Evolutionary conservation across 805 yeast genomes (phyloP).

Genomic region (Lipomyces yamanashiensis): DNA sequence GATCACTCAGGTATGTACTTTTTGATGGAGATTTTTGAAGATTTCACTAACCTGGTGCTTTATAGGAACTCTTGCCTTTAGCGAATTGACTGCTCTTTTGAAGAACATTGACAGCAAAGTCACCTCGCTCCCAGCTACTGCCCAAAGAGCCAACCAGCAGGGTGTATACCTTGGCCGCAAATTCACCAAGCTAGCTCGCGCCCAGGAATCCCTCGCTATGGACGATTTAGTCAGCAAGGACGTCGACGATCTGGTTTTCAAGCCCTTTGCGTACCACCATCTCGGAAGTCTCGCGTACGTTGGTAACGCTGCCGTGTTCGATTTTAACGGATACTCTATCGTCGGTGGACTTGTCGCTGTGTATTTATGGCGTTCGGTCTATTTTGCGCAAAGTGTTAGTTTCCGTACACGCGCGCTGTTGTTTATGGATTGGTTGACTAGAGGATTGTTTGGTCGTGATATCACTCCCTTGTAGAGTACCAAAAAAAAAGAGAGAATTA

Average conservation of each 20-base stretch:
- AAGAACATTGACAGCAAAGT: conserved; percentile 64
- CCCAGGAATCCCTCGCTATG: conserved; percentile 51
- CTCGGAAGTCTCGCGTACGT: conserved; percentile 70
- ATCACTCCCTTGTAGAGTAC: conserved; percentile 31
- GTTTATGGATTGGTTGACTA: conserved; percentile 70
- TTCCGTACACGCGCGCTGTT: conserved; percentile 64
- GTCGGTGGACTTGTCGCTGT: conserved; percentile 72
- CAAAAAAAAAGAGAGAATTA: too few species aligned
- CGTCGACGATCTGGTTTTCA: conserved; percentile 58
- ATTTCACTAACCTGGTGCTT: not conserved
- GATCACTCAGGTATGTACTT: conserved; percentile 48
- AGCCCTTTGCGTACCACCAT: conserved; percentile 66
- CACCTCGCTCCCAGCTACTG: conserved; percentile 73
- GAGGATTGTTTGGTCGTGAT: conserved; percentile 37
- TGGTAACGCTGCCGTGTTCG: conserved; percentile 74
- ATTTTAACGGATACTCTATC: conserved; percentile 61
- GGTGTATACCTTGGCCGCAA: conserved; percentile 69
- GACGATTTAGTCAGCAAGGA: conserved; percentile 58
- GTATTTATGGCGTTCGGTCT: conserved; percentile 74
- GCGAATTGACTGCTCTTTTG: conserved; percentile 56
- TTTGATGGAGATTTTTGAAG: not conserved
- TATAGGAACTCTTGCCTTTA: conserved; percentile 50
- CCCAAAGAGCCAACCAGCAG: conserved; percentile 75
- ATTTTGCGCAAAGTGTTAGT: conserved; percentile 70
- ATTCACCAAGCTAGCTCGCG: conserved; percentile 56